phyloP scores from a whole-genome alignment of 352 stramenopile species.

The Globisporangium heterothallicum region DNA sequence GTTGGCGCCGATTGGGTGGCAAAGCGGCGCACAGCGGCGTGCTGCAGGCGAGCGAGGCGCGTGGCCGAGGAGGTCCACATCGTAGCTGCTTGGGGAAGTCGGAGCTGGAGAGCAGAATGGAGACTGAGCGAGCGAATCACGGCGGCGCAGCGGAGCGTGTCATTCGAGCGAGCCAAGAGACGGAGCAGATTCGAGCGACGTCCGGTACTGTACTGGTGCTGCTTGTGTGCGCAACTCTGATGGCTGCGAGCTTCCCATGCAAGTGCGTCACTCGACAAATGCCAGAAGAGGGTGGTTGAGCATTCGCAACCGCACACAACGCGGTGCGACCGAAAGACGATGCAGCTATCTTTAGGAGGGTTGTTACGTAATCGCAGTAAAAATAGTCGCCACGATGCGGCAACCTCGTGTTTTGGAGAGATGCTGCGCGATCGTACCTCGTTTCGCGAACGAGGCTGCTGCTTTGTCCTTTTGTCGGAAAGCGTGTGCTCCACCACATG shows the following conservation, averaged over 20 bases:
- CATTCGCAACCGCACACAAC: no score
- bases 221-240: background rate
- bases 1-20: conserved; percentile 9
- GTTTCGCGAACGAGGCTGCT: background rate
- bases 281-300: no score
- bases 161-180: conserved; percentile 4
- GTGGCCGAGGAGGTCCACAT: conserved; percentile 10
- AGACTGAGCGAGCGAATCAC: conserved; percentile 4
- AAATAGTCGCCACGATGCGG: background rate
- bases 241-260: background rate
- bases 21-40: conserved; percentile 7
- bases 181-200: conserved; percentile 1
- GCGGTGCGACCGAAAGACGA: background rate
- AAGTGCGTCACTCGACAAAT: background rate
- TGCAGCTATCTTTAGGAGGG: no score
- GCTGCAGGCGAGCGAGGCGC: conserved; percentile 8
- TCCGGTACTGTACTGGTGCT: no score
- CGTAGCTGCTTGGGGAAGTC: background rate
- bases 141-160: background rate
- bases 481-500: background rate
- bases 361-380: background rate
- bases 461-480: background rate
- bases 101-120: background rate
- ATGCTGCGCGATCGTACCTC: background rate
- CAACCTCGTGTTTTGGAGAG: background rate